Conservation (phyloP, 2,329 filamentous ascomycete genomes). For the Colletotrichum lentis region DNA sequence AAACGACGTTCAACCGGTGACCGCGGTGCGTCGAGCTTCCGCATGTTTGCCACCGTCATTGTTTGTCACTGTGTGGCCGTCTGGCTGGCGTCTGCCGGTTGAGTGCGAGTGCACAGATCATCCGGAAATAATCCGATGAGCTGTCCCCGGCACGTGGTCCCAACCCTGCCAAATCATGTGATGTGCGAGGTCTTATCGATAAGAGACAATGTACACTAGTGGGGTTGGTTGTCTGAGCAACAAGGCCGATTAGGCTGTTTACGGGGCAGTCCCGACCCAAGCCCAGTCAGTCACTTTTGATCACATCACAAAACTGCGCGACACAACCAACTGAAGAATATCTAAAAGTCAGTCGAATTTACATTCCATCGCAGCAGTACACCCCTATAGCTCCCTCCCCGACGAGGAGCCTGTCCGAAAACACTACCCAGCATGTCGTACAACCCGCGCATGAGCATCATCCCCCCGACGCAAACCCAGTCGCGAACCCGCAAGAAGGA, state of each 20-base stretch:
- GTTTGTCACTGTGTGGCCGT: background rate
- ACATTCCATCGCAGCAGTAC: background rate
- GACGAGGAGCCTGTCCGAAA: background rate
- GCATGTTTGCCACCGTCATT: background rate
- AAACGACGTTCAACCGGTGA: background rate
- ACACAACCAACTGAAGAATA: slow-evolving; percentile 3
- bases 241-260: slow-evolving; percentile 16
- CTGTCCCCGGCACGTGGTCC: fast-evolving
- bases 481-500: slow-evolving; percentile 66
- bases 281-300: slow-evolving; percentile 5
- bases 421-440: slow-evolving; percentile 59
- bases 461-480: slow-evolving; percentile 59
- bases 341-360: background rate
- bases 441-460: slow-evolving; percentile 68
- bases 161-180: slow-evolving; percentile 13
- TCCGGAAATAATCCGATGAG: slow-evolving; percentile 4
- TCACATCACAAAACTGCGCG: background rate
- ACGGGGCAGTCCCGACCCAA: background rate
- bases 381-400: background rate
- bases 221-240: slow-evolving; percentile 33
- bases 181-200: background rate
- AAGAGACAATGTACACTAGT: background rate
- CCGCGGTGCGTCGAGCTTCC: background rate
- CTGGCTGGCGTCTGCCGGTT: background rate
- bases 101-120: background rate